Evolutionary conservation across 371 early-diverging fungal species (phyloP), one percentile per base, ranked within the genome.

Genomic region (Rhizopus delemar): DNA sequence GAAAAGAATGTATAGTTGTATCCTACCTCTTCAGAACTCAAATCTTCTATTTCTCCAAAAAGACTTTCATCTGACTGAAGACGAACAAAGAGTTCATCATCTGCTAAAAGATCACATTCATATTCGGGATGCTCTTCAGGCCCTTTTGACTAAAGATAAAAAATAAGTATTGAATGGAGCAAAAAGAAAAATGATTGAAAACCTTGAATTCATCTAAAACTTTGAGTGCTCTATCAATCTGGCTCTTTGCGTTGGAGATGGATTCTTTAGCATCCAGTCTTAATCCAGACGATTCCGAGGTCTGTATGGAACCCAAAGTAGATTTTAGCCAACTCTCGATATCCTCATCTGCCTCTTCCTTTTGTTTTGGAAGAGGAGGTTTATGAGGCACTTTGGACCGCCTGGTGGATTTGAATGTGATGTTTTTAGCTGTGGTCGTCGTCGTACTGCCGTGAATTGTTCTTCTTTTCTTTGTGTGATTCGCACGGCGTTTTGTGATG

Each of bases 241-340:
- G 83, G 38, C 73, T 74, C 51, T 78, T 78, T 28, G 83, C 84
- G 56, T 81, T 80, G 51, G 74, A 77, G 16, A 84, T 61, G 1
- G 77, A 73, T 35, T 77, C 74, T 22, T 70, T 78, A 5, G 77
- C 81, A 52, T 72, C 72, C 7, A 54, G 29, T 32, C 67, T 39
- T 31, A 68, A 41, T 8, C 63, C 68, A 16, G 58, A 64, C 0
- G 67, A 60, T 29, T 63, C 63, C 7, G 67, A 56, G 2, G 60
- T 59, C 12, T 64, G 57, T 6, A 63, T 31, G 12, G 52, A 43
- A 0, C 71, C 66, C 31, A 70, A 46, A 8, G 70, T 65, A 3
- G 45, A 49, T n/a, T 67, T 60, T 2, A 64, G 49, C 67, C 65
- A 65, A 9, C 38, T 46, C 16, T 65, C 60, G 22, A 67, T 59